Percentiles rank a stretch among this genome's conserved stretches.
These are phyloP conservation scores for Globisporangium carolinianum DNA, from an alignment of 352 stramenopile genomes.

Conservation along the genomic window DNA sequence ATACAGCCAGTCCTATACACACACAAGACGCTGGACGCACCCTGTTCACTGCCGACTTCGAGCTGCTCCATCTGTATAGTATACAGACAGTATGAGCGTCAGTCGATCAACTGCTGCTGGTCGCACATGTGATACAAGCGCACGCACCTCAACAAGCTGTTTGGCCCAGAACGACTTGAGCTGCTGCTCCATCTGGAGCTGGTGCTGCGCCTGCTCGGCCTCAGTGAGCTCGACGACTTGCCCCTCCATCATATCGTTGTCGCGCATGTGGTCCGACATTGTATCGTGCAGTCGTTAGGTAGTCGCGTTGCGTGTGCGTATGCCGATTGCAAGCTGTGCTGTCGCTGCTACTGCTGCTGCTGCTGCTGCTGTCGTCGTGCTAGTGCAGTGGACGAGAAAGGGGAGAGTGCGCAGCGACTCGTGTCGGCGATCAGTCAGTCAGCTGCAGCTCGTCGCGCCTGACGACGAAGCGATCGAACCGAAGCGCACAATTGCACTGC, in stretches of 20 bases:
- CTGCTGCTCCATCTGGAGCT: conserved; percentile 84
- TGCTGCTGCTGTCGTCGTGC: too few relatives aligned
- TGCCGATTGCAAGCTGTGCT: too few relatives aligned
- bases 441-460: too few relatives aligned
- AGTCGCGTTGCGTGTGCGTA: too few relatives aligned
- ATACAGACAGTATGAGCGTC: neutral
- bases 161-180: conserved; percentile 92
- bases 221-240: conserved; percentile 84
- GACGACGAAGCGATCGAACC: too few relatives aligned
- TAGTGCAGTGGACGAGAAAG: too few relatives aligned
- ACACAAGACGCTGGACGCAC: conserved; percentile 15
- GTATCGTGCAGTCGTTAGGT: neutral
- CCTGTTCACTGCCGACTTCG: conserved; percentile 91
- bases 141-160: conserved; percentile 74
- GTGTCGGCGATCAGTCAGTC: too few relatives aligned
- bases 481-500: too few relatives aligned
- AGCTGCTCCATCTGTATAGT: conserved; percentile 83
- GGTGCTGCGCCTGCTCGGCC: conserved; percentile 78
- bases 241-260: conserved; percentile 52
- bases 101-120: neutral
- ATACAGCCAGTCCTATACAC: neutral
- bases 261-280: conserved; percentile 9
- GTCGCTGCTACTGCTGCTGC: too few relatives aligned
- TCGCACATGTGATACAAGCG: too few relatives aligned
- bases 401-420: too few relatives aligned